Conservation (phyloP, 2,329 filamentous ascomycete species). For the Calonectria pteridis region DNA sequence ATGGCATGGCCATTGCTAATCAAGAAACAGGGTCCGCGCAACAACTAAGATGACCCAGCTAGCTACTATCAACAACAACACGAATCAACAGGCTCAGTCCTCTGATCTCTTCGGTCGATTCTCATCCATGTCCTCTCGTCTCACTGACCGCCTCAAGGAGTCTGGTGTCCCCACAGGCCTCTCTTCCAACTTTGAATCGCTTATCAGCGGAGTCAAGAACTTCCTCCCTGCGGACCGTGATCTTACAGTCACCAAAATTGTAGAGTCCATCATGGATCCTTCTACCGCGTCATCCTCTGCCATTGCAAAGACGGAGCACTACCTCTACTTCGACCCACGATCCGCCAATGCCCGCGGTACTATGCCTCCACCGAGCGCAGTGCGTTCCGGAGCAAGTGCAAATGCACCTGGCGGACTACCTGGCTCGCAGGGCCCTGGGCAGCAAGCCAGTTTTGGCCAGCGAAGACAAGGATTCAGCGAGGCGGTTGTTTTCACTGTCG, state of each 20-base stretch:
- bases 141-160: slow-evolving; percentile 95
- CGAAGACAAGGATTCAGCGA: slow-evolving; percentile 89
- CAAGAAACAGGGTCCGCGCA: slow-evolving; percentile 77
- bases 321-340: slow-evolving; percentile 96
- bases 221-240: slow-evolving; percentile 97
- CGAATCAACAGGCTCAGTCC: slow-evolving; percentile 70
- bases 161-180: slow-evolving; percentile 79
- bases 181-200: slow-evolving; percentile 87
- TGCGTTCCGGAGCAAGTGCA: slow-evolving; percentile 58
- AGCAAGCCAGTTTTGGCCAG: slow-evolving; percentile 89
- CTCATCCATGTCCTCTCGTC: slow-evolving; percentile 88
- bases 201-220: slow-evolving; percentile 97
- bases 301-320: slow-evolving; percentile 95
- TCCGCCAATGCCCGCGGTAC: slow-evolving; percentile 93
- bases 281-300: slow-evolving; percentile 89
- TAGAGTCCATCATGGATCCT: slow-evolving; percentile 98
- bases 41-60: slow-evolving; percentile 99
- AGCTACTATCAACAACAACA: slow-evolving; percentile 85
- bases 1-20: slow-evolving; percentile 38
- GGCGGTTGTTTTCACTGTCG: slow-evolving; percentile 93
- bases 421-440: slow-evolving; percentile 69
- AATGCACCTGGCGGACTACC: slow-evolving; percentile 63
- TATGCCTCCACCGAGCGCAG: slow-evolving; percentile 82
- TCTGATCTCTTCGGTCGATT: slow-evolving; percentile 93
- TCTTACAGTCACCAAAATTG: slow-evolving; percentile 96